Evolutionary conservation across 2,329 filamentous ascomycete genomes (phyloP), one percentile per base, ranked within the genome.

Genomic region (Cryphonectria carpinicola): DNA sequence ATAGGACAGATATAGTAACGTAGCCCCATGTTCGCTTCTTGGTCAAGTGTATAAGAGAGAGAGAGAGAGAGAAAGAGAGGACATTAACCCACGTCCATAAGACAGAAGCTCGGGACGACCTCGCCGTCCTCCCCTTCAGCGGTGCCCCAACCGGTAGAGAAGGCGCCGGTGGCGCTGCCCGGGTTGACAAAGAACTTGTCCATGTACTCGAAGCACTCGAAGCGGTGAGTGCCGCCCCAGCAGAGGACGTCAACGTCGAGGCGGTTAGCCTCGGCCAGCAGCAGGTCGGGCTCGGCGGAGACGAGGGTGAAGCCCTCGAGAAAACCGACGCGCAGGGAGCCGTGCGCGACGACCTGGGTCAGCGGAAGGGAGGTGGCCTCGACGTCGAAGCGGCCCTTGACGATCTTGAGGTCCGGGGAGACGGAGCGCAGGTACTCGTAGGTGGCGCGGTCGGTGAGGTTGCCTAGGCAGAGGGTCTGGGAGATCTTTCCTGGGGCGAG

Each of bases 91-190:
- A 98, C 95, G 87, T 98, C 95, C 95, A 98, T 98, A 80, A 98
- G 83, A 78, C 96, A 97, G 82, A 98, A 98, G 80, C 94, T 97
- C 37, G 95, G 95, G 70, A 90, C 91, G 35, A 92, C 92, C 69
- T 95, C 92, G 78, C 93, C 89, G n/a, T 82, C 84, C 56, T 87
- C 87, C 78, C 93, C 89, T 35, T 82, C 84, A 41, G 86, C 87
- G 66, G 83, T 82, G 28, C 82, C 83, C 85, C 87, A 90, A 28
- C 87, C 86, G 1, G 86, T 86, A 32, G 86, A 83, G 73, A 88
- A 89, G 3, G 89, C 89, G 13, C 89, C 89, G 6, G 89, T 91
- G 35, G 89, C 89, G 77, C 87, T 90, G 4, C 89, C 89, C 1
- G 89, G 89, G 77, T 91, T 92, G 74, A 92, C 88, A 75, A 92